phyloP scores from a whole-genome alignment of 495 filamentous ascomycete species.

The Aspergillus steynii region DNA sequence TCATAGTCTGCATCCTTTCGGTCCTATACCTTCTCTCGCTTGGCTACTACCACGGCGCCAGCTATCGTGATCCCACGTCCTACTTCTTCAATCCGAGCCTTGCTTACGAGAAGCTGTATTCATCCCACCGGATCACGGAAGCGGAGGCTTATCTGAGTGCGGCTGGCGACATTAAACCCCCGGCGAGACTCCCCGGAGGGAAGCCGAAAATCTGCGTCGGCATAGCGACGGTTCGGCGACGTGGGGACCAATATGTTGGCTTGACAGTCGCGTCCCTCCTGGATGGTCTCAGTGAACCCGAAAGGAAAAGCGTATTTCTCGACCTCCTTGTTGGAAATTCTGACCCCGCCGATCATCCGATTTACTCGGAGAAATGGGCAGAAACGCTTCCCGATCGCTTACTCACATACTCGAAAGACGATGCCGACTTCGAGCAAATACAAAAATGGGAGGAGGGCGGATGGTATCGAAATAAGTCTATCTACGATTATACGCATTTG shows the following conservation, averaged over 20 bases:
- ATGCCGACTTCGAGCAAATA: slow-evolving; percentile 46
- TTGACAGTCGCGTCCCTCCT: slow-evolving; percentile 47
- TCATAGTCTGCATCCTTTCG: slow-evolving; percentile 9
- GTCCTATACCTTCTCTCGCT: slow-evolving; percentile 26
- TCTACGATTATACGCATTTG: slow-evolving; percentile 18
- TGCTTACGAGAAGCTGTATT: slow-evolving; percentile 36
- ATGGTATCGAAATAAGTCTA: slow-evolving; percentile 23
- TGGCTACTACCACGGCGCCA: slow-evolving; percentile 20
- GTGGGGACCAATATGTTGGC: slow-evolving; percentile 36
- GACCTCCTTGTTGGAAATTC: slow-evolving; percentile 50
- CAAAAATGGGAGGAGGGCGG: slow-evolving; percentile 33
- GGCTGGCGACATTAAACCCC: slow-evolving; percentile 7
- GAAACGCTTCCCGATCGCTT: slow-evolving; percentile 20
- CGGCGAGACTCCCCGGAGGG: neutral
- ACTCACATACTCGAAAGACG: slow-evolving; percentile 21
- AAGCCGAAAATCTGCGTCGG: slow-evolving; percentile 18
- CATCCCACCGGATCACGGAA: slow-evolving; percentile 28
- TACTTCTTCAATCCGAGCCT: slow-evolving; percentile 36
- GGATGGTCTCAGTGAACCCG: slow-evolving; percentile 40
- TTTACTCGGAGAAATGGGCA: slow-evolving; percentile 18
- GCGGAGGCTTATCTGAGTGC: slow-evolving; percentile 31
- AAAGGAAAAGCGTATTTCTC: slow-evolving; percentile 23
- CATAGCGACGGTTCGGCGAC: slow-evolving; percentile 19
- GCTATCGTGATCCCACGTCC: slow-evolving; percentile 40
- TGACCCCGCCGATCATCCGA: slow-evolving; percentile 30